Evolutionary conservation across 306 rosid species (phyloP), one percentile per base, ranked within the genome.

Genomic region (Prunus salicina): DNA sequence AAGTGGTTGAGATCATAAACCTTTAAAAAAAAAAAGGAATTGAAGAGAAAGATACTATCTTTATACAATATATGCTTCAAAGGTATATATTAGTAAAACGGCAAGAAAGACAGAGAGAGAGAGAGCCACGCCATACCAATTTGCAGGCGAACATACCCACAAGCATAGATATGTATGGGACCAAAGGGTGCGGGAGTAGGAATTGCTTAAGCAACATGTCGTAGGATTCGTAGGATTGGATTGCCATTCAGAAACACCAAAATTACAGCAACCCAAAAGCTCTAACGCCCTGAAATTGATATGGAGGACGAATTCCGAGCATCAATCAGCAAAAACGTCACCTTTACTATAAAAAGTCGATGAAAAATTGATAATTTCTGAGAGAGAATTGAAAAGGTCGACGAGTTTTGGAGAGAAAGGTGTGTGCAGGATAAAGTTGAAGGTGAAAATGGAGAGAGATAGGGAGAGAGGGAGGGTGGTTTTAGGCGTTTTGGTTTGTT

Each of bases 71-170:
- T 15, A 47, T 20, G 53, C 67, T 57, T 43, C 38, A 22, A 30
- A 52, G 12, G 34, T 1, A 50, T n/a, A 9, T 3, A 57, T n/a
- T 60, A 70, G n/a, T 30, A 62, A 28, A 25, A 12, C 18, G 19
- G 74, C 2, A 8, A 38, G 43, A 38, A 10, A 4, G 30, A 28
- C 3, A 22, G 7, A 32, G 7, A 32, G 38, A 32, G 49, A n/a
- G 53, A 56, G 53, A 56, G 32, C 7, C 6, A 46, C 0, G 43
- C 51, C 74, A 71, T 89, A 95, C 98, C 97, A 95, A 78, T 89
- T 95, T 92, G 92, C 91, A 86, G 58, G 92, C 87, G 78, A 90
- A 85, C 58, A 88, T 55, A 73, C 97, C 98, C 38, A 89, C 91
- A 68, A 84, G 64, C 55, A 95, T 74, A 25, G 98, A 88, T 55